These are phyloP conservation scores for Metschnikowia hibisci DNA, from an alignment of 805 yeast species.

Conservation along the genomic window DNA sequence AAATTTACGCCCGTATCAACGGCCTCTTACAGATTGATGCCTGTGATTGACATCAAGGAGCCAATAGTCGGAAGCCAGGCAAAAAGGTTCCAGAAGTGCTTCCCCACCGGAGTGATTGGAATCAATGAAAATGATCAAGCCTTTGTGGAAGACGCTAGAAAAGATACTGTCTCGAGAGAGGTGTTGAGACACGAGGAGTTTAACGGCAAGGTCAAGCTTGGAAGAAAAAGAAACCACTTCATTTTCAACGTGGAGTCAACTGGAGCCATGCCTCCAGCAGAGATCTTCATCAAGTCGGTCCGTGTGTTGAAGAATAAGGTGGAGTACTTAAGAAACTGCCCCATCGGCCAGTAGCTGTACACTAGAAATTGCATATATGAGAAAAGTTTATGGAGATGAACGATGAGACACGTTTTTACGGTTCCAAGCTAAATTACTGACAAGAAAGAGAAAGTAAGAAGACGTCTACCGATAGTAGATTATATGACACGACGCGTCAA, in stretches of 20 bases:
- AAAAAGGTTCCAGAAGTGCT: constrained; percentile 76
- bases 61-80: constrained; percentile 80
- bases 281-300: constrained; percentile 87
- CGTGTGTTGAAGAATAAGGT: constrained; percentile 83
- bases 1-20: constrained; percentile 97
- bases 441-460: too few species aligned
- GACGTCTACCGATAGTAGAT: too few species aligned
- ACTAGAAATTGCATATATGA: constrained; percentile 6
- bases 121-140: constrained; percentile 68
- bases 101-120: constrained; percentile 89
- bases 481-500: background rate
- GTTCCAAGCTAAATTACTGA: too few species aligned
- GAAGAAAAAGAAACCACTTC: constrained; percentile 88
- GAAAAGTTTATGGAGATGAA: too few species aligned
- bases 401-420: too few species aligned
- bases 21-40: constrained; percentile 90
- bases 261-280: constrained; percentile 97
- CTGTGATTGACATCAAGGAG: constrained; percentile 70
- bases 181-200: constrained; percentile 92
- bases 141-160: constrained; percentile 81
- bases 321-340: constrained; percentile 72
- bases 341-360: constrained; percentile 52
- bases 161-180: constrained; percentile 95
- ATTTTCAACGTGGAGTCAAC: constrained; percentile 92
- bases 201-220: constrained; percentile 81